Evolutionary conservation across 805 yeast species (phyloP).

Genomic region (Saturnispora zaruensis): DNA sequence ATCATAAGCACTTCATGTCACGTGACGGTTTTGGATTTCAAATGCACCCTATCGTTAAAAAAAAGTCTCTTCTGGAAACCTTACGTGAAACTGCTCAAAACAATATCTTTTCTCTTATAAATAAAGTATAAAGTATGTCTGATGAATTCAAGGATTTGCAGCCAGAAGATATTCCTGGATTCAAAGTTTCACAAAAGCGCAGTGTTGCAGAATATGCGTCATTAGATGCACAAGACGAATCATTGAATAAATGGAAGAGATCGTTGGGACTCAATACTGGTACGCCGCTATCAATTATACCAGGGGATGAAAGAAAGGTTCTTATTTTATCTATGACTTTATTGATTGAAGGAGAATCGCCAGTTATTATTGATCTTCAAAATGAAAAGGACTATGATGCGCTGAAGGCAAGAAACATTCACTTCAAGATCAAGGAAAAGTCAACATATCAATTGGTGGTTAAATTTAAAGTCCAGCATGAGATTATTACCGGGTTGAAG

Average conservation of each 20-base stretch:
- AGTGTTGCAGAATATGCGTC: slow-evolving; percentile 76
- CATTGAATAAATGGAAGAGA: slow-evolving; percentile 84
- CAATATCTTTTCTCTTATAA: background rate
- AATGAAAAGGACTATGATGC: slow-evolving; percentile 46
- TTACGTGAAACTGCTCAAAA: background rate
- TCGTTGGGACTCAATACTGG: slow-evolving; percentile 68
- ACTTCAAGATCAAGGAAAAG: slow-evolving; percentile 72
- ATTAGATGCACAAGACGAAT: slow-evolving; percentile 84
- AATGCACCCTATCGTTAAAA: background rate
- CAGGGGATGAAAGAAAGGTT: slow-evolving; percentile 68
- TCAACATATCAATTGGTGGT: slow-evolving; percentile 63
- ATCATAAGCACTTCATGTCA: background rate
- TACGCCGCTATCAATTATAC: slow-evolving; percentile 49
- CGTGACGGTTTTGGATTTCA: background rate
- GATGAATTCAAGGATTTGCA: slow-evolving; percentile 42
- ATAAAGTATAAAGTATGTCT: slow-evolving; percentile 5
- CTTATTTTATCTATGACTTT: slow-evolving; percentile 73
- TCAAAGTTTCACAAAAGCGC: slow-evolving; percentile 60
- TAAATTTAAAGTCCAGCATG: slow-evolving; percentile 75
- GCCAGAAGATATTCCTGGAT: slow-evolving; percentile 57
- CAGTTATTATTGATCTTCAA: slow-evolving; percentile 63
- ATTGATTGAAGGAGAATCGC: slow-evolving; percentile 55
- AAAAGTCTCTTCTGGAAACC: background rate
- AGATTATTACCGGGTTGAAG: slow-evolving; percentile 78
- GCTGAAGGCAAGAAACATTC: slow-evolving; percentile 43